These are phyloP conservation scores for Mycothermus thermophilus DNA, from an alignment of 495 filamentous ascomycete species.

Conservation along the genomic window DNA sequence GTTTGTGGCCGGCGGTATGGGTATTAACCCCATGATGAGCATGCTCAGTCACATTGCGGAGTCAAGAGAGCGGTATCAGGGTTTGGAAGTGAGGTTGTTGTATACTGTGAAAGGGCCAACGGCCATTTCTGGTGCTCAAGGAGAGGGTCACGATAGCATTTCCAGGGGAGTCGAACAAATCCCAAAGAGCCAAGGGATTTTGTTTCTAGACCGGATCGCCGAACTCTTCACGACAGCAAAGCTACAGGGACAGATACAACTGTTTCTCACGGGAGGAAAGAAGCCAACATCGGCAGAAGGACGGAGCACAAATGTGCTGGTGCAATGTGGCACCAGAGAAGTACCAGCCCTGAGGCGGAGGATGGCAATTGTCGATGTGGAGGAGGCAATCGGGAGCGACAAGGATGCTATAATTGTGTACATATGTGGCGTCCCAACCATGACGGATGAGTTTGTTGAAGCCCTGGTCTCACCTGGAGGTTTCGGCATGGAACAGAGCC, in stretches of 20 bases:
- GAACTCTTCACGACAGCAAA: slow-evolving; percentile 16
- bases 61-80: slow-evolving; percentile 9
- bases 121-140: no score
- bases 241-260: slow-evolving; percentile 16
- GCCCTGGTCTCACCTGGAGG: slow-evolving; percentile 27
- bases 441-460: slow-evolving; percentile 71
- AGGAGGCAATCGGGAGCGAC: slow-evolving; percentile 32
- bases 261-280: slow-evolving; percentile 22
- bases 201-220: slow-evolving; percentile 33
- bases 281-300: background rate
- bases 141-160: no score
- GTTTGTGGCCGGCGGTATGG: slow-evolving; percentile 72
- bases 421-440: slow-evolving; percentile 62
- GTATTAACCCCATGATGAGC: slow-evolving; percentile 54
- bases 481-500: slow-evolving; percentile 38
- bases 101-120: slow-evolving; percentile 28
- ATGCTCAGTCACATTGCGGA: slow-evolving; percentile 30
- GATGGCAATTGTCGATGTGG: slow-evolving; percentile 39
- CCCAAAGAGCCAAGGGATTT: slow-evolving; percentile 15
- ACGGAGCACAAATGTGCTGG: slow-evolving; percentile 6
- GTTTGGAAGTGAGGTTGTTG: slow-evolving; percentile 13
- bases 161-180: no score
- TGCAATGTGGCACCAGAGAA: slow-evolving; percentile 11
- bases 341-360: slow-evolving; percentile 32
- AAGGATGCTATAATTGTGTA: slow-evolving; percentile 48